A percentile compares a stretch with the other conserved stretches of the same genome.
These are phyloP conservation scores for Cephalotrichum gorgonifer DNA, from an alignment of 2,329 filamentous ascomycete genomes.

Conservation along the genomic window DNA sequence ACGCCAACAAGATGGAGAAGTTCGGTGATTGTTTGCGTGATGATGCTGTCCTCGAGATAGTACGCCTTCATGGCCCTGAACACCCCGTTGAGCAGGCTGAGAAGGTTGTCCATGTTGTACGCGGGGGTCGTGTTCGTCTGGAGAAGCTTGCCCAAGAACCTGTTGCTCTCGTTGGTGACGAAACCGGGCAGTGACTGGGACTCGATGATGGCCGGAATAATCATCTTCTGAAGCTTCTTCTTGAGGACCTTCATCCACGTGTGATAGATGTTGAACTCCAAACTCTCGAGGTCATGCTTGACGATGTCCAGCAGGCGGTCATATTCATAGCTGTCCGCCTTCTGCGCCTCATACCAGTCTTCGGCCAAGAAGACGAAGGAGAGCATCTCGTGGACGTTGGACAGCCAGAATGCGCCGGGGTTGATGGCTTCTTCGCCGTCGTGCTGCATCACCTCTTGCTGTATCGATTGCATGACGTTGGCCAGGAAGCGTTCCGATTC, in stretches of 20 bases:
- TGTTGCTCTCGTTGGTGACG: conserved; percentile 96
- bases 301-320: conserved; percentile 96
- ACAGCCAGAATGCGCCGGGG: conserved; percentile 95
- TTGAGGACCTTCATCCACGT: conserved; percentile 99
- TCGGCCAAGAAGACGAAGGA: conserved; percentile 98
- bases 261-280: conserved; percentile 99
- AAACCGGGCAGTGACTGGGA: conserved; percentile 97
- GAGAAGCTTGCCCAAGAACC: conserved; percentile 94
- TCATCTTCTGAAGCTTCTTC: conserved; percentile 99
- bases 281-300: conserved; percentile 94
- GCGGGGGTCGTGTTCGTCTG: conserved; percentile 82
- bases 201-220: conserved; percentile 97
- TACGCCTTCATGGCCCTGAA: conserved; percentile 99
- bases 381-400: conserved; percentile 98
- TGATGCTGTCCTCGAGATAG: conserved; percentile 92
- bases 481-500: conserved; percentile 97
- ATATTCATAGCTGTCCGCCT: conserved; percentile 98
- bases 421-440: conserved; percentile 96
- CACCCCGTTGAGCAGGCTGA: conserved; percentile 91
- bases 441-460: conserved; percentile 98
- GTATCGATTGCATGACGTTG: conserved; percentile 99
- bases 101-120: conserved; percentile 99
- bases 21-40: conserved; percentile 91
- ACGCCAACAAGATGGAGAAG: conserved; percentile 87
- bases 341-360: conserved; percentile 99